Evolutionary conservation across 352 stramenopile species (phyloP), one percentile per base, ranked within the genome.

Genomic region (Globisporangium spiculum): DNA sequence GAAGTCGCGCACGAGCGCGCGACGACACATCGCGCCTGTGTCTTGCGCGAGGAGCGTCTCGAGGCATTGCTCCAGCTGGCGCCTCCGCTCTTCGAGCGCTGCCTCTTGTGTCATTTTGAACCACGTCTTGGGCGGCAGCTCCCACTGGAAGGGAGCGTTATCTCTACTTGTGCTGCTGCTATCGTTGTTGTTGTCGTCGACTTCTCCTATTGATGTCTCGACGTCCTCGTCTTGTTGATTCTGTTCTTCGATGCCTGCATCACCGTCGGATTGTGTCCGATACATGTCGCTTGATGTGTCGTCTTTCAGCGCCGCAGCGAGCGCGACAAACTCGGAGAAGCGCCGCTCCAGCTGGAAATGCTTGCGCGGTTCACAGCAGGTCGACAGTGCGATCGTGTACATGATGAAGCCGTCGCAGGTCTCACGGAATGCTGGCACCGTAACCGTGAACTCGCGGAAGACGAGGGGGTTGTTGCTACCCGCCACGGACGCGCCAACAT

Each of bases 51-150:
- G 69, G 57, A 94, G 65, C 22, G 63, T 73, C 60, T 88, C 75
- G 48, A 94, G 62, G 22, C 77, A 82, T 14, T 46, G 52, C 57
- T 93, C 83, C 5, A 94, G 75, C 34, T 88, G 76, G 20, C 60
- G 75, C 9, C 84, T 81, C 12, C 86, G 81, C 20, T 92, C 83
- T n/a, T 91, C 84, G 4, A 94, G 69, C 30, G 74, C 79, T 18
- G 75, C 71, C 0, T 70, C 63, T 41, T 92, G 81, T 0, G 84
- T 93, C 57, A 94, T 72, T 5, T 77, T 81, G 63, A 94, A 91
- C 84, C 84, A 94, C 34, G 86, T 93, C 67, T 92, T 94, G 54
- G 83, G 77, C 4, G 86, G 86, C 20, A 94, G 71, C 52, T 89
- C 79, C 82, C 84, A 91, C 26, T 72, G 65, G 34, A 91, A 86